phyloP scores from a whole-genome alignment of 2,329 filamentous ascomycete species.

The Aurifilum marmelostoma region DNA sequence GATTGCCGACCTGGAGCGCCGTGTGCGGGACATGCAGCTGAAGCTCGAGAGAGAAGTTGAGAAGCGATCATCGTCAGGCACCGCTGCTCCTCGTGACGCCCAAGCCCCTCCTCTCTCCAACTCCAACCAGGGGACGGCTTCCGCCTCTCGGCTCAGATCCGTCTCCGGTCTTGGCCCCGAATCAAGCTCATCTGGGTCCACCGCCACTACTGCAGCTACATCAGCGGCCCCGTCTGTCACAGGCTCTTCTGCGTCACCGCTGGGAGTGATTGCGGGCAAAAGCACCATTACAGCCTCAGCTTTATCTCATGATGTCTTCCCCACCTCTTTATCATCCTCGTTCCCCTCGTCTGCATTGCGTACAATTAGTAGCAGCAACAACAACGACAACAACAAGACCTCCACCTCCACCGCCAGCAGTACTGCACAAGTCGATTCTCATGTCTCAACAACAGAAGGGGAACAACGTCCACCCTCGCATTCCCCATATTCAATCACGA shows the following conservation, averaged over 20 bases:
- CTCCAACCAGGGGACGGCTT: constrained; percentile 5
- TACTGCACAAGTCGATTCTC: background rate
- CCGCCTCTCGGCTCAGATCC: background rate
- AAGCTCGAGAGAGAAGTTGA: constrained; percentile 23
- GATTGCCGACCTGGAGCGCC: constrained; percentile 28
- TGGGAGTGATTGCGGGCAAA: background rate
- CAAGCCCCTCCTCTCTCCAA: background rate
- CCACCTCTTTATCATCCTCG: background rate
- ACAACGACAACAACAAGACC: too few relatives aligned
- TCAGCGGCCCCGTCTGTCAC: background rate
- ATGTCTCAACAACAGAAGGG: background rate
- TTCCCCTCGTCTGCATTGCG: background rate
- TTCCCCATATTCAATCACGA: too few relatives aligned
- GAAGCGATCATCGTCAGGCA: constrained; percentile 6
- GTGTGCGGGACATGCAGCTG: constrained; percentile 29
- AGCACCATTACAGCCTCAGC: background rate
- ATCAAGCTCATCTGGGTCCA: background rate
- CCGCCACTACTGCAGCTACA: background rate
- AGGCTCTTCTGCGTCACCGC: background rate
- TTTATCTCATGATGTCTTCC: background rate
- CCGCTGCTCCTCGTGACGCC: background rate
- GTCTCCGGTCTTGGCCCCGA: background rate
- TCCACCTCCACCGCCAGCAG: too few relatives aligned
- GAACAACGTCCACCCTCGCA: too few relatives aligned
- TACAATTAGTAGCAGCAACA: too few relatives aligned